Base-by-base conservation (phyloP, 768 basidiomycete genomes). In the Boletus barrowsii region DNA sequence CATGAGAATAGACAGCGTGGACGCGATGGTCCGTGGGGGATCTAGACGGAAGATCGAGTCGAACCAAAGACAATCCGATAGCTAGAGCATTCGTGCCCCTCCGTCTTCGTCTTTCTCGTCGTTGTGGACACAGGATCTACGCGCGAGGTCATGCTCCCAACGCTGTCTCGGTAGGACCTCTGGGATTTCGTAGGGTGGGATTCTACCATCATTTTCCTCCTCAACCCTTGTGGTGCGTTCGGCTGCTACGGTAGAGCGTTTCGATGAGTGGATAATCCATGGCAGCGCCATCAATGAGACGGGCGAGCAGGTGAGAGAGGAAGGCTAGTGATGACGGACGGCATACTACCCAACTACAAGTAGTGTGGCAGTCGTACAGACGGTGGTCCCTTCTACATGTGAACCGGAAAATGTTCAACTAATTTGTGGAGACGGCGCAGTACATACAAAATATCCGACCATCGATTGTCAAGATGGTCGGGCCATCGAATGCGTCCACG, bases 241-340 rank as follows among this genome's bases (percentile, higher is more conserved):
- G 3, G 81, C 78, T 15, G 93, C 92, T 29, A 90, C 82, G 18
- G 79, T 79, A 4, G 93, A 79, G 3, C 93, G 87, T 77, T 68
- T 89, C 87, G 53, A 93, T 90, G 54, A n/a, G n/a, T n/a, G n/a
- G 85, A 72, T 93, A 95, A 62, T 93, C 90, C 82, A 90, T 85
- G 4, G 76, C 83, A 10, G 84, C 79, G 45, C 73, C 82, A 62
- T 91, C 88, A 52, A 90, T 76, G 40, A 82, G 75, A 29, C 77
- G 77, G 13, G 67, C 66, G 24, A 86, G 83, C 1, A 86, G 84
- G 55, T 90, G 87, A 2, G 87, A 81, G 17, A 90, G 75, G 2
- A 76, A 66, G n/a, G 79, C 72, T 4, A 88, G 36, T 11, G 49
- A 40, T 2, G 58, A 47, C 5, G 69, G 53, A 14, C 50, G 30